phyloP scores from a whole-genome alignment of 441 rosid species.

The Geranium incanum region DNA sequence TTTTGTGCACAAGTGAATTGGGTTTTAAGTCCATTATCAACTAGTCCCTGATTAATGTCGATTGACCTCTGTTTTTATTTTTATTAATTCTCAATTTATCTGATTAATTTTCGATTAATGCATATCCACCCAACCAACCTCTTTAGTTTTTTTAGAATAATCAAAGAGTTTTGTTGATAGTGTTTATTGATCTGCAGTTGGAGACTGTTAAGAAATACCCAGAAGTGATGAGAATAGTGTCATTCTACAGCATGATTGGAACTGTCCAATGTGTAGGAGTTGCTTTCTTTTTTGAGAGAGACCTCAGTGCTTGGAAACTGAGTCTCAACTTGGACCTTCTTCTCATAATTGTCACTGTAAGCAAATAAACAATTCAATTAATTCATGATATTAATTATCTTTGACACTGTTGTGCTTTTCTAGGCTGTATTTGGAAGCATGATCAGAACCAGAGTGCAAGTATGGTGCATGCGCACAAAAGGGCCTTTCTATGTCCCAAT shows the following conservation, averaged over 20 bases:
- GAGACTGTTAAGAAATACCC: conserved; percentile 50
- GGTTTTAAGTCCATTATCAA: too few relatives aligned
- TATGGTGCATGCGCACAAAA: conserved; percentile 39
- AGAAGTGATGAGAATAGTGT: conserved; percentile 58
- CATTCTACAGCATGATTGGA: conserved; percentile 60
- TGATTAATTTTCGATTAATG: too few relatives aligned
- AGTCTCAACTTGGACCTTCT: conserved; percentile 44
- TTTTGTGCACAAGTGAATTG: too few relatives aligned
- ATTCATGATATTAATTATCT: background rate
- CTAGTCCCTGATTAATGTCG: too few relatives aligned
- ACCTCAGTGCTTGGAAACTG: conserved; percentile 57
- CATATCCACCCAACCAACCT: too few relatives aligned
- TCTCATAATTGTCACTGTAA: conserved; percentile 55
- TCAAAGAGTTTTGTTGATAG: background rate
- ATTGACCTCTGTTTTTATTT: too few relatives aligned
- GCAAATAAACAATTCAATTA: conserved; percentile 6
- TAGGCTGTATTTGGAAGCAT: conserved; percentile 54
- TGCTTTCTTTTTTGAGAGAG: conserved; percentile 48
- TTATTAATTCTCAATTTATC: too few relatives aligned
- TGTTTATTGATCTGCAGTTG: conserved; percentile 27
- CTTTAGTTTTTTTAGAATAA: background rate
- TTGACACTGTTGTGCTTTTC: background rate
- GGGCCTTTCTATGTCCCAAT: conserved; percentile 59
- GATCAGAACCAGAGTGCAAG: conserved; percentile 51
- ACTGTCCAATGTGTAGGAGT: conserved; percentile 51